Percentiles rank a stretch among this genome's conserved stretches.
Evolutionary conservation across 2,329 filamentous ascomycete species (phyloP).

Genomic region (Monosporascus sp.): DNA sequence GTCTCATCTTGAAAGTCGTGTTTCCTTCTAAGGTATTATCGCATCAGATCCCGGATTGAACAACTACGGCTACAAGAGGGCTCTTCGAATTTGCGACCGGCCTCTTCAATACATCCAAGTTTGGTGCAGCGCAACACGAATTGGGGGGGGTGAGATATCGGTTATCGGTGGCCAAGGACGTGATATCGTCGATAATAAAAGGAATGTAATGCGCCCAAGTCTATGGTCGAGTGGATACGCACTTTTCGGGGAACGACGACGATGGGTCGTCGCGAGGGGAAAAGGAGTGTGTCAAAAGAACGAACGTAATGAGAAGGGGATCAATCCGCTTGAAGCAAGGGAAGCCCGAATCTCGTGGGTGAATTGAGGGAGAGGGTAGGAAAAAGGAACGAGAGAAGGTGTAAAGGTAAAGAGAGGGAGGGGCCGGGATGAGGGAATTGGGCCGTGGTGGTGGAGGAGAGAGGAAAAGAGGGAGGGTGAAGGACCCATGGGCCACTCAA

Average conservation of each 20-base stretch:
- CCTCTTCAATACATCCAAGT: constrained; percentile 1
- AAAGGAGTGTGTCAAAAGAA: neutral
- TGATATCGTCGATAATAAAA: constrained; percentile 7
- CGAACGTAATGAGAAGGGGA: neutral
- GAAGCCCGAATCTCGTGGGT: neutral
- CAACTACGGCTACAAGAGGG: no score
- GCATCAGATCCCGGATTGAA: neutral
- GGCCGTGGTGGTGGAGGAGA: constrained; percentile 7
- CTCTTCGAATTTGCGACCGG: neutral
- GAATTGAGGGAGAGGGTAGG: neutral
- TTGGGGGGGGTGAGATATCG: neutral
- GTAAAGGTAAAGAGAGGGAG: neutral
- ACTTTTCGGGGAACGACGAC: constrained; percentile 5
- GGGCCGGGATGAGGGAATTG: neutral
- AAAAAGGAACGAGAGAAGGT: neutral
- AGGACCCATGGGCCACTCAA: no score
- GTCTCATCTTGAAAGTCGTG: constrained; percentile 10
- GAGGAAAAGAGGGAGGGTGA: constrained; percentile 13
- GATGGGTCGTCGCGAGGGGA: neutral
- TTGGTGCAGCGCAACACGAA: neutral
- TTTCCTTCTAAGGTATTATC: constrained; percentile 7
- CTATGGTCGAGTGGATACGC: constrained; percentile 10
- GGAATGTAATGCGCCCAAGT: constrained; percentile 20
- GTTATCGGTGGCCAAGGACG: neutral
- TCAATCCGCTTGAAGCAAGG: neutral